Conservation (phyloP, 495 filamentous ascomycete genomes). For the Aspergillus steynii region DNA sequence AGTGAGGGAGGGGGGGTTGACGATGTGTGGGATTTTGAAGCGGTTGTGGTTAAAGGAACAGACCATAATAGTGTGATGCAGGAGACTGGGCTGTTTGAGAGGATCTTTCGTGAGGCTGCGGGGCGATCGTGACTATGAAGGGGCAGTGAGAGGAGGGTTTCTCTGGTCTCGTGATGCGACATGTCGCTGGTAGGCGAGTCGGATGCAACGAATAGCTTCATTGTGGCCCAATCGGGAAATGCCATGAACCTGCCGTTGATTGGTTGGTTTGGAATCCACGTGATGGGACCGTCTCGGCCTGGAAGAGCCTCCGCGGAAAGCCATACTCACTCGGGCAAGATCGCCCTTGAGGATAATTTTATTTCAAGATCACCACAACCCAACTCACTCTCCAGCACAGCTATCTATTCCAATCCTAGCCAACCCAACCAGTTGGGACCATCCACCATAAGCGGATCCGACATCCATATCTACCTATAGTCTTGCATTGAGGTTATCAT, state of each 20-base stretch:
- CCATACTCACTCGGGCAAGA: neutral
- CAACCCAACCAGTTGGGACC: too few species aligned
- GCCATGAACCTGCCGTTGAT: neutral
- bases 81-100: conserved; percentile 25
- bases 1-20: conserved; percentile 10
- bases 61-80: conserved; percentile 34
- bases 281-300: neutral
- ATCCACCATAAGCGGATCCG: too few species aligned
- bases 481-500: neutral
- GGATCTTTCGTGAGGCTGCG: conserved; percentile 14
- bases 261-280: neutral
- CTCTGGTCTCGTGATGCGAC: neutral
- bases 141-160: too few species aligned
- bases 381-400: too few species aligned
- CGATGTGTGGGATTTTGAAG: conserved; percentile 15
- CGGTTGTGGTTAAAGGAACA: conserved; percentile 16
- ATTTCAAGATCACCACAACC: too few species aligned
- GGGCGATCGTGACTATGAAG: neutral
- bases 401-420: too few species aligned
- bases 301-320: neutral
- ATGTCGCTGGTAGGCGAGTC: neutral
- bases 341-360: too few species aligned
- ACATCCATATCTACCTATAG: neutral
- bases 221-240: neutral
- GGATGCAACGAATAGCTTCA: neutral